Base-by-base conservation (phyloP, 2,329 filamentous ascomycete species). In the Talaromyces verruculosus region DNA sequence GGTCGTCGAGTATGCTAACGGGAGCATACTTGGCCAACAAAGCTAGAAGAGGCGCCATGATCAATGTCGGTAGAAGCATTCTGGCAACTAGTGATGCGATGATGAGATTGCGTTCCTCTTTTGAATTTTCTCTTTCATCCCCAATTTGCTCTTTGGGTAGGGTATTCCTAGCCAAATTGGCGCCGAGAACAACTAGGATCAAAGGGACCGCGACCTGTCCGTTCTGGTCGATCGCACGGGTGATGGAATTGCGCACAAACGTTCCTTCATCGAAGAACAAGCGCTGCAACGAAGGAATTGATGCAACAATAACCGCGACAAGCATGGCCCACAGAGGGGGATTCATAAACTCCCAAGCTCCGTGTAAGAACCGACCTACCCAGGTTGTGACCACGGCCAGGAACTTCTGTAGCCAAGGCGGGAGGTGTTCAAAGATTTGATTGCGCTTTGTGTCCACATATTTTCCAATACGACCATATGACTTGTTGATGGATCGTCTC, bases 281-380 rank as follows among this genome's bases (percentile, higher is more conserved):
- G 47, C 84, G 83, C 77, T 99, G 94, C 7, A 99, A 85, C 0
- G 82, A 75, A 0, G 95, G 95, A 5, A 97, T 87, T 0, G 93
- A 96, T 2, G 95, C 95, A 5, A 99, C 91, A 61, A 97, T 80
- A 55, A 98, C 89, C n/a, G 95, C 92, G 45, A 89, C 83, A 39
- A 98, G 82, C 95, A 99, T 98, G 35, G 95, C 93, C 93, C 93
- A 98, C 30, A 99, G 88, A 0, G 95, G 95, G 49, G 95, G 94
- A 79, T 98, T 98, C 94, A 99, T 98, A 77, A 97, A 97, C 58
- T 91, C 90, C 91, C 91, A 95, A 13, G 93, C 76, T 62, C 93
- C 93, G 59, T 79, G 80, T 70, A 86, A 79, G 71, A 91, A 89
- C 68, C 76, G 85, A 77, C 71, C 71, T 35, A 80, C 63, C 49